Evolutionary conservation across 164 flowering plant genomes (phyloP), one percentile per base, ranked within the genome.

Genomic region (Vitis riparia): DNA sequence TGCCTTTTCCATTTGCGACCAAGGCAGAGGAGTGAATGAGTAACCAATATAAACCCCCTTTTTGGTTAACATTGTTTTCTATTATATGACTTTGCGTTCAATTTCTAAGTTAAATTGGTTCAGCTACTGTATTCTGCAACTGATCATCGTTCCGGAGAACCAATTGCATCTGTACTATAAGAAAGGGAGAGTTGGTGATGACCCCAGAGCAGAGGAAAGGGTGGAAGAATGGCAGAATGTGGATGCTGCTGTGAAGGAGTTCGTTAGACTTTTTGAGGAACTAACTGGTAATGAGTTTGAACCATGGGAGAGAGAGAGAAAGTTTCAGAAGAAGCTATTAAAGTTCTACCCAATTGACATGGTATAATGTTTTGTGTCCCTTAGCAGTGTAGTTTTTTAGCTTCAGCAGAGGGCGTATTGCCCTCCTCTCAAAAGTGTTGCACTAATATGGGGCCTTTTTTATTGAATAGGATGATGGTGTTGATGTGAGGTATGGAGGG

Each of bases 271-370:
- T 8, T 91, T 94, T 69, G 83, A 93, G 75, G 96, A 87, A 23
- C 19, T 85, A 29, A 91, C 97, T 3, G 94, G 93, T 0, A 91
- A 90, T 62, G 86, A 88, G 68, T 94, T 89, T 67, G 88, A 88
- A 79, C 92, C 92, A 14, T 91, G 97, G 97, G 97, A 89, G 57
- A 84, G 85, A 58, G 92, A 90, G 79, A 91, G 91, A 79, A 90
- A 86, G 74, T 67, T 89, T 14, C 58, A 83, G 68, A 91, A 94
- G 81, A 82, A 85, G 68, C 75, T 63, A 1, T 10, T 65, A 17
- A 88, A 84, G 73, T 86, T 90, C 63, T 83, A 75, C 71, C 96
- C 97, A 0, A 69, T 90, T 29, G 98, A 91, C 72, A 88, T 91
- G 89, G 97, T 91, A 69, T 13, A 9, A 3, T n/a, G 1, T 19